phyloP scores from a whole-genome alignment of 2,329 filamentous ascomycete genomes.

The Scorias spongiosa region DNA sequence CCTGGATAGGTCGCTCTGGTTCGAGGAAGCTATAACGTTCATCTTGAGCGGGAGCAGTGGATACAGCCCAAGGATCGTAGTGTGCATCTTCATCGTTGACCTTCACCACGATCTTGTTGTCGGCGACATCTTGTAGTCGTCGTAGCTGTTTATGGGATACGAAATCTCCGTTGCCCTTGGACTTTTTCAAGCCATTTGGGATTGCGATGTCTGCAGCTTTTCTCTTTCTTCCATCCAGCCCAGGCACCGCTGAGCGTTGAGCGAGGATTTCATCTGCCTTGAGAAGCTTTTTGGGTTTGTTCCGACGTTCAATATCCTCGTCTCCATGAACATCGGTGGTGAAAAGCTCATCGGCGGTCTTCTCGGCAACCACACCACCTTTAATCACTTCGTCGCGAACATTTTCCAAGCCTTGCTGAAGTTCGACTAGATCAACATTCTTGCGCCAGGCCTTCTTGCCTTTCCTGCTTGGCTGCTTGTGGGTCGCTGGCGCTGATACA shows the following conservation, averaged over 20 bases:
- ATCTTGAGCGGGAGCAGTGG: constrained; percentile 31
- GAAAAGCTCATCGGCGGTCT: constrained; percentile 71
- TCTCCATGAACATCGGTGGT: constrained; percentile 64
- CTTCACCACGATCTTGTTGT: constrained; percentile 46
- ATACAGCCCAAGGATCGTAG: constrained; percentile 67
- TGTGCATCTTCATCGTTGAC: constrained; percentile 40
- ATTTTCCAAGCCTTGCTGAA: constrained; percentile 67
- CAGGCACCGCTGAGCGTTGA: constrained; percentile 65
- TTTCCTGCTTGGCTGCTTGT: constrained; percentile 82
- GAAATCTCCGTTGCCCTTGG: constrained; percentile 50
- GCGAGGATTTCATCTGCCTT: constrained; percentile 87
- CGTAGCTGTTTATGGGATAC: constrained; percentile 73
- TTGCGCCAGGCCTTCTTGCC: constrained; percentile 99
- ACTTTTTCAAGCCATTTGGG: constrained; percentile 50
- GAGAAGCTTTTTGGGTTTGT: constrained; percentile 59
- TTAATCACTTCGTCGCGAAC: constrained; percentile 80
- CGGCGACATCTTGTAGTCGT: constrained; percentile 61
- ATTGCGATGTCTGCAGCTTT: constrained; percentile 52
- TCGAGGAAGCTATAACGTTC: constrained; percentile 51
- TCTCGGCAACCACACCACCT: constrained; percentile 78
- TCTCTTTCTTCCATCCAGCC: constrained; percentile 66
- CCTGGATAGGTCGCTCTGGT: constrained; percentile 44
- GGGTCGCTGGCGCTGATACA: constrained; percentile 54
- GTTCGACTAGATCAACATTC: constrained; percentile 83
- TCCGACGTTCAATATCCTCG: constrained; percentile 47